phyloP scores from a whole-genome alignment of 2,329 filamentous ascomycete species.

The Monosporascus sp. region DNA sequence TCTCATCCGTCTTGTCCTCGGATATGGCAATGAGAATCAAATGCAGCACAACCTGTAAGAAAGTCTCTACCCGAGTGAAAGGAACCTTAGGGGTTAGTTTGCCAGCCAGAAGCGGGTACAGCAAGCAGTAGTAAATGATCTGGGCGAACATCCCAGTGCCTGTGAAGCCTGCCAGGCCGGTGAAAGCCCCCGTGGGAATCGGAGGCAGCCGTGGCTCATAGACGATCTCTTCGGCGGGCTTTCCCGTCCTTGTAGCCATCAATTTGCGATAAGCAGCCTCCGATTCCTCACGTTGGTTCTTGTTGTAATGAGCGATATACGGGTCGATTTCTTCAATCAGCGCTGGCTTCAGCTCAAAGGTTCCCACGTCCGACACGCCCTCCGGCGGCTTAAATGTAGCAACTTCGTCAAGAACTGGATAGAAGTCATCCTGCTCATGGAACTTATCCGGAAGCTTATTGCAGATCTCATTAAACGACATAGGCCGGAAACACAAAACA shows the following conservation, averaged over 20 bases:
- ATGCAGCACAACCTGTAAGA: conserved; percentile 86
- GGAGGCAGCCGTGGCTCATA: conserved; percentile 80
- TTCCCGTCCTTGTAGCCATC: conserved; percentile 82
- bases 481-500: conserved; percentile 89
- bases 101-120: conserved; percentile 70
- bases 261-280: conserved; percentile 83
- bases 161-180: conserved; percentile 72
- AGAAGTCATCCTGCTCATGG: conserved; percentile 83
- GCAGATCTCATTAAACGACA: conserved; percentile 90
- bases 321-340: conserved; percentile 87
- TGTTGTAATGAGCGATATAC: conserved; percentile 92
- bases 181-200: conserved; percentile 73
- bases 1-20: conserved; percentile 66
- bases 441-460: conserved; percentile 82
- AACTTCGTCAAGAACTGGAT: conserved; percentile 78
- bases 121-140: conserved; percentile 79
- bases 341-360: conserved; percentile 84
- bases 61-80: conserved; percentile 79
- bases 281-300: conserved; percentile 94
- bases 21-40: conserved; percentile 77
- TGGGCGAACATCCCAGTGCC: conserved; percentile 81
- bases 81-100: conserved; percentile 69
- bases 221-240: conserved; percentile 74
- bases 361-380: conserved; percentile 85
- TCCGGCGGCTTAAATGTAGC: conserved; percentile 86